Evolutionary conservation across 169 alveolate species (phyloP).

Genomic region (Plasmodium yoelii): DNA sequence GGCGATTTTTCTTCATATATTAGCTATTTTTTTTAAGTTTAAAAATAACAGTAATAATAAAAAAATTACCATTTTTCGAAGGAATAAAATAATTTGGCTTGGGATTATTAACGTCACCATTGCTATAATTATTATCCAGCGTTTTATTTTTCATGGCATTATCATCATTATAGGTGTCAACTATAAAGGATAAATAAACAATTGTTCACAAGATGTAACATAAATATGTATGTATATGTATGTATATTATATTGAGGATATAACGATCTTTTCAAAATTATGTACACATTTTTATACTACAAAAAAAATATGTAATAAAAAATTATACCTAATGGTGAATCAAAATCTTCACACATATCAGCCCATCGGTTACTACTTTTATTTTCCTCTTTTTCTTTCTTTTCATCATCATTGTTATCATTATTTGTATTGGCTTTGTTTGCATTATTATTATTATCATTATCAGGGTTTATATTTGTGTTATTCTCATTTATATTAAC

Average conservation of each 20-base stretch:
- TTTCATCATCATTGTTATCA: not conserved
- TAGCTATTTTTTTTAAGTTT: too few species aligned
- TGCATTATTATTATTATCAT: not conserved
- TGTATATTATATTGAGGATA: not conserved
- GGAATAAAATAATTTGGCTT: constrained; percentile 62
- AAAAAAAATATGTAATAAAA: not conserved
- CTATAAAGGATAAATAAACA: constrained; percentile 5
- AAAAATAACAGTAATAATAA: not conserved
- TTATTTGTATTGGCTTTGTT: constrained; percentile 6
- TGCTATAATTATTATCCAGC: constrained; percentile 31
- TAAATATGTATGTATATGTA: not conserved
- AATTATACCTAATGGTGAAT: constrained; percentile 58
- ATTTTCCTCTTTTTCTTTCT: constrained; percentile 38
- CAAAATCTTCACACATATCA: constrained; percentile 72
- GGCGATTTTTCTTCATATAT: too few species aligned
- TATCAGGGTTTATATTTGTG: not conserved
- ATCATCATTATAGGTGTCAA: constrained; percentile 59
- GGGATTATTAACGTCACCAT: constrained; percentile 26
- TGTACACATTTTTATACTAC: too few species aligned
- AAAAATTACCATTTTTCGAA: constrained; percentile 48
- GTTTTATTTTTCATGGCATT: constrained; percentile 46
- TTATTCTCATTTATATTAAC: not conserved
- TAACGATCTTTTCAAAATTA: too few species aligned
- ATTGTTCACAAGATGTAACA: not conserved
- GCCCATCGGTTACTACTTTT: constrained; percentile 74